Conservation (phyloP, 176 grass and related monocot genomes). For the Zea luxurians region DNA sequence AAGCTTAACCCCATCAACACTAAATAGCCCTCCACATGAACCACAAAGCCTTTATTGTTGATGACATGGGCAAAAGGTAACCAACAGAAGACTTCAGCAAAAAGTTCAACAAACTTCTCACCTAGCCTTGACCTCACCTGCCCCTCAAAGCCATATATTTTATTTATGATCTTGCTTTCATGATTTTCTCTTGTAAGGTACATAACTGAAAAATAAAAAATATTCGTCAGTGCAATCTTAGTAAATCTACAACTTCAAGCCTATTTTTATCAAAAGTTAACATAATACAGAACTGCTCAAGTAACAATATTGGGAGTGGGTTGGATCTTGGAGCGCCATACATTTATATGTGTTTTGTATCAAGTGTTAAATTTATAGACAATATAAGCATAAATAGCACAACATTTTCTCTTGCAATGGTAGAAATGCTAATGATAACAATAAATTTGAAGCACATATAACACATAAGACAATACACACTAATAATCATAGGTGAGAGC, state of each 20-base stretch:
- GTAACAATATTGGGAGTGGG: not conserved
- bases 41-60: slow-evolving; percentile 83
- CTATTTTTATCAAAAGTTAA: not conserved
- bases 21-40: slow-evolving; percentile 86
- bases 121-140: slow-evolving; percentile 81
- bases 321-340: not conserved
- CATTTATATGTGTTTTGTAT: too few relatives aligned
- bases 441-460: too few relatives aligned
- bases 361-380: too few relatives aligned
- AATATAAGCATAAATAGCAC: too few relatives aligned
- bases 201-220: slow-evolving; percentile 68
- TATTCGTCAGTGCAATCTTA: slow-evolving; percentile 12
- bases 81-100: slow-evolving; percentile 92
- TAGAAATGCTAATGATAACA: too few relatives aligned
- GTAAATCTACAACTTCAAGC: not conserved
- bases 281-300: not conserved
- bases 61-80: slow-evolving; percentile 92
- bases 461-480: too few relatives aligned
- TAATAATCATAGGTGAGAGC: too few relatives aligned
- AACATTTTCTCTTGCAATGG: too few relatives aligned
- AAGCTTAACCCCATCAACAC: slow-evolving; percentile 93
- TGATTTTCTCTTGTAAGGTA: slow-evolving; percentile 88
- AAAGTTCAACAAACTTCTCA: slow-evolving; percentile 75
- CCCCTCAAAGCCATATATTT: slow-evolving; percentile 98
- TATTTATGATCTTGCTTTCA: slow-evolving; percentile 98